Conservation (phyloP, 164 flowering plant species). For the Vitis cinerea region DNA sequence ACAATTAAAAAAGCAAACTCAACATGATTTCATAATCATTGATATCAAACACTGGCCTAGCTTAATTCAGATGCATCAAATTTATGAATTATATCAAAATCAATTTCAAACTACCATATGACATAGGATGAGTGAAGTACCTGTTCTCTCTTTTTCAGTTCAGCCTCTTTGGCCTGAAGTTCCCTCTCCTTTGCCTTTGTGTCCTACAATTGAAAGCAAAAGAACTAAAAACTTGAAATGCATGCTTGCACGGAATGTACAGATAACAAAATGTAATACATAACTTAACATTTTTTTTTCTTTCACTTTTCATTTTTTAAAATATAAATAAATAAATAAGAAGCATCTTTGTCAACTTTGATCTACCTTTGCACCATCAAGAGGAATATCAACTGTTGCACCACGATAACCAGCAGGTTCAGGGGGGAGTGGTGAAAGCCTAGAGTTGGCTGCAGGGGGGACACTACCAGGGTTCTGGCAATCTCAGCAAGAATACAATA, state of each 20-base stretch:
- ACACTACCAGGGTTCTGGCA: slow-evolving; percentile 54
- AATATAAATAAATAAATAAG: too few species aligned
- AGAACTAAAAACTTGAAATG: neutral
- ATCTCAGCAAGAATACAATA: slow-evolving; percentile 2
- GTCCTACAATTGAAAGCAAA: slow-evolving; percentile 33
- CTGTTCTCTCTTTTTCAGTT: slow-evolving; percentile 63
- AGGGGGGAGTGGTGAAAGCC: slow-evolving; percentile 64
- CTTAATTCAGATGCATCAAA: neutral
- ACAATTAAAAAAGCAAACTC: neutral
- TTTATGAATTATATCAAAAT: neutral
- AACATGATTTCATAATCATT: neutral
- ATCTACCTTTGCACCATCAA: slow-evolving; percentile 43
- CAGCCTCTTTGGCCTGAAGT: slow-evolving; percentile 67
- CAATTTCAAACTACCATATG: neutral
- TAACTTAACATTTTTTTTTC: neutral
- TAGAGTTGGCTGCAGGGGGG: slow-evolving; percentile 50
- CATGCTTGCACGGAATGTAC: neutral
- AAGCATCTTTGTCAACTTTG: neutral
- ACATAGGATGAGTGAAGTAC: slow-evolving; percentile 20
- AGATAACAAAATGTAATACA: neutral
- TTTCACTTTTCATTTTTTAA: too few species aligned
- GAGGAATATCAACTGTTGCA: slow-evolving; percentile 54
- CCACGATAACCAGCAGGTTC: slow-evolving; percentile 56
- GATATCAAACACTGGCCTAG: neutral
- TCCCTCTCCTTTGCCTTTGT: slow-evolving; percentile 52